Conservation (phyloP, 2,329 filamentous ascomycete genomes). For the Colletotrichum aenigma region DNA sequence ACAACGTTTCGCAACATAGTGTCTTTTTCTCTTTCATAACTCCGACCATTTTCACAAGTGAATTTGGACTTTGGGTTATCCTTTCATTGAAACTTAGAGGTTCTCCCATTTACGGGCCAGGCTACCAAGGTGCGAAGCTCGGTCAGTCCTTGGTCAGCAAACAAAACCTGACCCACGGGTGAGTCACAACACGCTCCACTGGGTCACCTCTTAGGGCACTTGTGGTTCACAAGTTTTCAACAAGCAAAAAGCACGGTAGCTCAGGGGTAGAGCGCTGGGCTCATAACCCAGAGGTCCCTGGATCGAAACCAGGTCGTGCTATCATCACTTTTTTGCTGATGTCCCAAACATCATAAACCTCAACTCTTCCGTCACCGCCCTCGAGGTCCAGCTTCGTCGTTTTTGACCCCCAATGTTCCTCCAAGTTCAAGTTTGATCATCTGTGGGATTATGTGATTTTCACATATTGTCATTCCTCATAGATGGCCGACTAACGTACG, state of each 20-base stretch:
- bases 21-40: background rate
- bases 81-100: fast-evolving
- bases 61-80: background rate
- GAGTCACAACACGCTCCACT: background rate
- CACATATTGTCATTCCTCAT: background rate
- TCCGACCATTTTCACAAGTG: fast-evolving
- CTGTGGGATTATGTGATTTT: fast-evolving
- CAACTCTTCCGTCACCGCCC: fast-evolving
- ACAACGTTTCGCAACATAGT: fast-evolving
- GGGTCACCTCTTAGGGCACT: background rate
- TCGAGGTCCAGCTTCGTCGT: background rate
- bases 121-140: background rate
- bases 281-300: conserved; percentile 15
- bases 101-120: background rate
- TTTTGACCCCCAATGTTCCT: background rate
- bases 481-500: fast-evolving
- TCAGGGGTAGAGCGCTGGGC: conserved; percentile 14
- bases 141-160: background rate
- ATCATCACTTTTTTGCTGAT: background rate
- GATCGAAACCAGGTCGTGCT: conserved; percentile 14
- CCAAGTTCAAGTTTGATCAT: fast-evolving
- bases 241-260: background rate
- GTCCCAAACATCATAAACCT: no score
- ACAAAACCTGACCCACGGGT: background rate
- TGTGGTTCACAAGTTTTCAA: background rate